These are phyloP conservation scores for Cymodocea nodosa DNA, from an alignment of 116 monocot genomes.

Conservation along the genomic window DNA sequence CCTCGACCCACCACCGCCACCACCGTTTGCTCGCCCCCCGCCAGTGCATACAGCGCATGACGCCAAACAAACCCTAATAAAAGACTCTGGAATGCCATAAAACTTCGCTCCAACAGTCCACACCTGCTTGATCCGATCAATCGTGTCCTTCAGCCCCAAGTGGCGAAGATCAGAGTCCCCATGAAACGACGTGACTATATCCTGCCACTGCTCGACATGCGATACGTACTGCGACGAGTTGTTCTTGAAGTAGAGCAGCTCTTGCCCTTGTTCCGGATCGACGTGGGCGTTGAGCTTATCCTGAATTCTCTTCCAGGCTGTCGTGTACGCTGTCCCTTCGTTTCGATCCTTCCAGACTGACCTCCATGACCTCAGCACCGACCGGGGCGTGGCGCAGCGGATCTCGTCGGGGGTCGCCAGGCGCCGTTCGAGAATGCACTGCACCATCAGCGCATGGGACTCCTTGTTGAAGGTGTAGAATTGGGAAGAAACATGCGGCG, in stretches of 20 bases:
- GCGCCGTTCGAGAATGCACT: slow-evolving; percentile 74
- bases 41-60: slow-evolving; percentile 66
- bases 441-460: slow-evolving; percentile 78
- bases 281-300: slow-evolving; percentile 73
- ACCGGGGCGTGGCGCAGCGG: slow-evolving; percentile 42
- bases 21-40: slow-evolving; percentile 6
- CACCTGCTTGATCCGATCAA: slow-evolving; percentile 86
- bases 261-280: slow-evolving; percentile 18
- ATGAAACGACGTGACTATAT: slow-evolving; percentile 67
- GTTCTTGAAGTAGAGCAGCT: slow-evolving; percentile 74
- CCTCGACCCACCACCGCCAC: slow-evolving; percentile 8
- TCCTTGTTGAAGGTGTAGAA: slow-evolving; percentile 94
- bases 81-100: slow-evolving; percentile 95
- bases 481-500: slow-evolving; percentile 94
- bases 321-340: slow-evolving; percentile 93
- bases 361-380: slow-evolving; percentile 79
- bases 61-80: slow-evolving; percentile 74
- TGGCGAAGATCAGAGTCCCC: slow-evolving; percentile 85
- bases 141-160: slow-evolving; percentile 87
- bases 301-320: slow-evolving; percentile 99
- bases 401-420: slow-evolving; percentile 77
- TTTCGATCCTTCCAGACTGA: slow-evolving; percentile 98
- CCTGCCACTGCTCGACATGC: slow-evolving; percentile 78
- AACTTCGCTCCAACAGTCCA: slow-evolving; percentile 99
- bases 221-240: slow-evolving; percentile 73